Base-by-base conservation (phyloP, 2,329 filamentous ascomycete genomes). In the Ceratocystis colombiana region DNA sequence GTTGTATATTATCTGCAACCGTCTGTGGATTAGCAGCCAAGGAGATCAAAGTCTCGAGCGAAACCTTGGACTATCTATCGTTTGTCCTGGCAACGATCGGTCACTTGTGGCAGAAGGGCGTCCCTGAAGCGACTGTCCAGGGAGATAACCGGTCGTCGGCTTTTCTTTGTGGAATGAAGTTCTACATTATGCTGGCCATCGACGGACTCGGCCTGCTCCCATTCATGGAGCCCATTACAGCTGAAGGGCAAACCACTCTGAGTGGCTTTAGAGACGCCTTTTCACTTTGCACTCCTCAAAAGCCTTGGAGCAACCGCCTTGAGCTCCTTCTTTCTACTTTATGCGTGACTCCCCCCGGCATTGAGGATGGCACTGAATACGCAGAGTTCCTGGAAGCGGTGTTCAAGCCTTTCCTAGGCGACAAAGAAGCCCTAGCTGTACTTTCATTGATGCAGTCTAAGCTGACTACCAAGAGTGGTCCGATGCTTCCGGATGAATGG, bases 21-120 rank as follows among this genome's bases (percentile, higher is more conserved):
- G 53, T 68, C 2, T 68, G 66, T 37, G 62, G 37, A 41, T 37
- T 68, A 17, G 61, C 66, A 10, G 66, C 66, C 53, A 96, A 96
- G 75, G 94, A 99, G 75, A 88, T 99, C 71, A 96, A 93, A 71
- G 86, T 92, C 5, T 91, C 90, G 0, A 82, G 83, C 12, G 93
- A 97, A 68, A 89, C 91, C 1, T 88, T 89, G 72, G 83, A 85
- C 68, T 93, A 92, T 67, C 81, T 96, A 68, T 63, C 68, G 10
- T 61, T 65, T 20, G 59, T 70, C 8, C 20, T 70, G 17, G 62
- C 62, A 5, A 66, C 63, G 1, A 37, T 69, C 7, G 45, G 53
- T 12, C 44, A 37, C 8, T 45, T 69, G 8, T 70, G 69, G 69
- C 66, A 78, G 20, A 73, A 72, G 12, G 84, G 83, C 20, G 81